Base-by-base conservation (phyloP, 2,329 filamentous ascomycete species). In the Nemania serpens region DNA sequence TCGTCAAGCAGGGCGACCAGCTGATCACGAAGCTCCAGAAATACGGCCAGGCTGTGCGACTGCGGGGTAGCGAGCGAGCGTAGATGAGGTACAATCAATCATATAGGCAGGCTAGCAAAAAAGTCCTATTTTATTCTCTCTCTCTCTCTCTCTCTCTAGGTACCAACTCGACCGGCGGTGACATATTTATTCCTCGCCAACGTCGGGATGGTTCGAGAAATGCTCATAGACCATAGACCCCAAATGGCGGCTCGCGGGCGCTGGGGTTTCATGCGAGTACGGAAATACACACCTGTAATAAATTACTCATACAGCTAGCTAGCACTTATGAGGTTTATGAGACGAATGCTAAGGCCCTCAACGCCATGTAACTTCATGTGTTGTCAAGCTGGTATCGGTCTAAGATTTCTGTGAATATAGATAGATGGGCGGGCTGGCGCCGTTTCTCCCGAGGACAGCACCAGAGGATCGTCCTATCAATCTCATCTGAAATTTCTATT, bases 21-120 rank as follows among this genome's bases (percentile, higher is more conserved):
- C 84, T 99, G 65, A 98, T 99, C 75, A 99, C 95, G 60, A 99
- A 99, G 84, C 82, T 99, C 69, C 95, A 99, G 81, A 99, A 99
- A 84, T 99, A 99, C 77, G 95, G 95, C 46, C 95, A 99, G 79
- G 91, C 95, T 2, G 95, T 99, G 66, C 87, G 95, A 73, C 82
- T 99, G 78, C 87, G 95, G 71, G 95, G 95, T 42, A 98, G 94
- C 74, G 95, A 99, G 83, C 87, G 95, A 71, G 92, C 91, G 71
- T 97, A 82, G 71, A 66, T 29, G 25, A 29, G 25, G 25, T 29
- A 29, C n/a, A n/a, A n/a, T n/a, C n/a, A n/a, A 7, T 3, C 25
- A 29, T 3, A 7, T 7, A 29, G 4, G 25, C 25, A 29, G 25
- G 25, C 25, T 29, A 29, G 25, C 25, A 29, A 29, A 29, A 29